Evolutionary conservation across 108 stramenopile species (phyloP), one percentile per base, ranked within the genome.

Genomic region (Fistulifera solaris): DNA sequence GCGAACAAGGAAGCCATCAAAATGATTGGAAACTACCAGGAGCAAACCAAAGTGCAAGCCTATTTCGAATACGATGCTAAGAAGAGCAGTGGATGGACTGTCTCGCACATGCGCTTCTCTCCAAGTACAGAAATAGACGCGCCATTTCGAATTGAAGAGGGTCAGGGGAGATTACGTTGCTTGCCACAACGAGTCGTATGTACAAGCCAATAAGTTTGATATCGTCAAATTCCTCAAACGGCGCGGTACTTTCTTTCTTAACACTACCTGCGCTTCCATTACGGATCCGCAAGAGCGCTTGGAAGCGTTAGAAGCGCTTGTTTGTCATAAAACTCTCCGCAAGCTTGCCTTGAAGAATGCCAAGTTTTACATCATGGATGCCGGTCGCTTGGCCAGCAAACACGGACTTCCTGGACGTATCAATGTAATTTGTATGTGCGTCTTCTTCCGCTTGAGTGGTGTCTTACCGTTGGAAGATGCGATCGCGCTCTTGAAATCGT

Each of bases 61-160:
- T 80, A 80, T 48, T 75, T 80, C 50, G 78, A 80, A 27, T 80
- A 80, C 38, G 78, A 80, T 63, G 66, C 78, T 21, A 80, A 80
- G 59, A 80, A 80, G 42, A 63, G 61, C 6, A 68, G 66, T 54
- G 78, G 78, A 0, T 80, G 71, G 67, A 80, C 78, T 18, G 60
- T 76, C 8, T 72, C 70, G 6, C 73, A 80, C 38, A 16, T 80
- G 51, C 47, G 78, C 19, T 80, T 80, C 45, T 65, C 70, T 10
- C 59, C 50, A 11, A 27, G 45, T 12, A 39, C 58, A 10, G 19
- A 38, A 26, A 67, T 67, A 21, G 44, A 52, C 17, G 65, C 66
- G 0, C 54, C 54, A n/a, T 61, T 56, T 21, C 48, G 58, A 12
- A 48, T 70, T 46, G 70, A 79, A 50, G 77, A 79, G 28, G 60